A percentile compares a stretch with the other conserved stretches of the same genome.
Conservation (phyloP, 306 rosid species). For the Cicer pinnatifidum region DNA sequence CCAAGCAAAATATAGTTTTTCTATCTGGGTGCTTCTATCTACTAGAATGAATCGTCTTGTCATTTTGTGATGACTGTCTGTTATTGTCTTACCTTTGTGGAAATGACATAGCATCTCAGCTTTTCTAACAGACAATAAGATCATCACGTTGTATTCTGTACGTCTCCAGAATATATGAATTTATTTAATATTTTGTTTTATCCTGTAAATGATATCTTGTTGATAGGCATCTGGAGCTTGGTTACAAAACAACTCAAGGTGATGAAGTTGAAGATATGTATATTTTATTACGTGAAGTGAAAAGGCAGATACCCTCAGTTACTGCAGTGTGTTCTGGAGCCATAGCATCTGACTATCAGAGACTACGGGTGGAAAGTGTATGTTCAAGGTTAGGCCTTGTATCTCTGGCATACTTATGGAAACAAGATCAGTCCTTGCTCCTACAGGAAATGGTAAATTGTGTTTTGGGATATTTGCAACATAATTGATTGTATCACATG, state of each 20-base stretch:
- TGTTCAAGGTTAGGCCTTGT: constrained; percentile 99
- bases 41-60: constrained; percentile 9
- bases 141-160: neutral
- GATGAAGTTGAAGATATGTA: constrained; percentile 98
- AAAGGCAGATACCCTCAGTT: constrained; percentile 79
- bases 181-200: constrained; percentile 30
- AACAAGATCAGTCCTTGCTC: constrained; percentile 91
- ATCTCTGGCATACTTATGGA: constrained; percentile 96
- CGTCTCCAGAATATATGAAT: constrained; percentile 13
- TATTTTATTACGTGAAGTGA: constrained; percentile 82
- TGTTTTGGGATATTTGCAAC: constrained; percentile 33
- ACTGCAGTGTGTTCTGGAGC: constrained; percentile 94
- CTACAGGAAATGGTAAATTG: constrained; percentile 90
- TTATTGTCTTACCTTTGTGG: constrained; percentile 10
- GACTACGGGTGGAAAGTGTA: constrained; percentile 95
- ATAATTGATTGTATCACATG: constrained; percentile 31
- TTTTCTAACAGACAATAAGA: neutral
- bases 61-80: constrained; percentile 9
- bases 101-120: neutral
- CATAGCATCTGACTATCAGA: constrained; percentile 96
- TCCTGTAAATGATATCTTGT: constrained; percentile 40
- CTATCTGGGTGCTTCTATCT: neutral
- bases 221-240: constrained; percentile 83
- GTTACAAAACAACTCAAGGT: constrained; percentile 78
- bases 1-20: neutral